These are phyloP conservation scores for Epicoccum sorghinum DNA, from an alignment of 2,329 filamentous ascomycete genomes.

Conservation along the genomic window DNA sequence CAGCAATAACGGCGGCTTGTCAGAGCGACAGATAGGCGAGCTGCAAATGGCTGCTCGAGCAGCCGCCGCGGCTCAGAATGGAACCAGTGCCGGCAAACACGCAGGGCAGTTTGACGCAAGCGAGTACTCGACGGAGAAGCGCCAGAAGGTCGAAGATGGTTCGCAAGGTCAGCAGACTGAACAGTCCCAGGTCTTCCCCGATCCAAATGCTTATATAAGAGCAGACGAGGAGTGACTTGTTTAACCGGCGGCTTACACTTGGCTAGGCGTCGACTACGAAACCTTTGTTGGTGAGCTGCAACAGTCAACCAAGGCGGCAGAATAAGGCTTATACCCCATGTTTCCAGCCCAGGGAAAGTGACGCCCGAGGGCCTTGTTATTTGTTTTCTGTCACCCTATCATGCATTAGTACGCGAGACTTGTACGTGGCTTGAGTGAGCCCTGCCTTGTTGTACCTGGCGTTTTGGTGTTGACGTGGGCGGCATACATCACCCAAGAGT, in stretches of 20 bases:
- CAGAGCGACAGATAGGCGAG: constrained; percentile 47
- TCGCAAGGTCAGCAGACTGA: constrained; percentile 42
- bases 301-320: constrained; percentile 22
- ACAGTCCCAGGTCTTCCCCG: constrained; percentile 26
- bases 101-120: constrained; percentile 39
- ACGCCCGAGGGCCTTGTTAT: background rate
- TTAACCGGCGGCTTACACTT: constrained; percentile 29
- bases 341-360: background rate
- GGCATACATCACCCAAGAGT: too few species aligned
- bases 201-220: constrained; percentile 40
- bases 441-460: constrained; percentile 21
- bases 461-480: constrained; percentile 17
- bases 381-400: constrained; percentile 15
- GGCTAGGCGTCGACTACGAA: constrained; percentile 28
- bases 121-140: constrained; percentile 43
- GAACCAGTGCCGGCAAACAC: constrained; percentile 43
- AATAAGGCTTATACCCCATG: constrained; percentile 14
- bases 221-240: constrained; percentile 31
- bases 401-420: constrained; percentile 26
- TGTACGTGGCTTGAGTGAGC: constrained; percentile 11
- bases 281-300: constrained; percentile 28
- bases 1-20: constrained; percentile 42
- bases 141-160: constrained; percentile 41
- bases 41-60: constrained; percentile 48
- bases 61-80: constrained; percentile 42